phyloP scores from a whole-genome alignment of 805 yeast species.

The Yarrowia sp. region DNA sequence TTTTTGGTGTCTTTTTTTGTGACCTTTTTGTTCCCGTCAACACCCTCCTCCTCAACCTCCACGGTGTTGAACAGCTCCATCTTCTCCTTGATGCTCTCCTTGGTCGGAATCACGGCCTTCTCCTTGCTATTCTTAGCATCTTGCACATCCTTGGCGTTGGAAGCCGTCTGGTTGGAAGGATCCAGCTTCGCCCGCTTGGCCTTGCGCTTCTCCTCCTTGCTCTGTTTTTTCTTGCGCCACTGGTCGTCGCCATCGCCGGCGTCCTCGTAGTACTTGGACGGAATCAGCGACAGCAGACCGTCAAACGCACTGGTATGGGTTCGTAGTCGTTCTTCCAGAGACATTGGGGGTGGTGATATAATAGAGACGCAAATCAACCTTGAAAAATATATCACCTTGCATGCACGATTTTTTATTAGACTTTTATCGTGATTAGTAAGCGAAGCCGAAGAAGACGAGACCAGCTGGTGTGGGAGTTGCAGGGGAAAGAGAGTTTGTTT shows the following conservation, averaged over 20 bases:
- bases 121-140: slow-evolving; percentile 47
- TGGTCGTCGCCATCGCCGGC: slow-evolving; percentile 81
- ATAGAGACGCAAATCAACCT: not conserved
- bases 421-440: not conserved
- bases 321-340: slow-evolving; percentile 47
- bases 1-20: slow-evolving; percentile 23
- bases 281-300: slow-evolving; percentile 86
- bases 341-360: not conserved
- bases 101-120: slow-evolving; percentile 29
- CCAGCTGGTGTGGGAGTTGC: too few relatives aligned
- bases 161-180: slow-evolving; percentile 56
- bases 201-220: slow-evolving; percentile 65
- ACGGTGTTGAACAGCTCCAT: slow-evolving; percentile 48
- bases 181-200: slow-evolving; percentile 77
- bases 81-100: slow-evolving; percentile 34
- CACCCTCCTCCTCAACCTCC: slow-evolving; percentile 40
- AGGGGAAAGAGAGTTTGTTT: too few relatives aligned
- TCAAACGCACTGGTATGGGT: slow-evolving; percentile 65
- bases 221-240: slow-evolving; percentile 85
- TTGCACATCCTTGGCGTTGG: slow-evolving; percentile 50
- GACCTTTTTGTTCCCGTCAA: slow-evolving; percentile 25
- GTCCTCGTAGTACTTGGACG: slow-evolving; percentile 93
- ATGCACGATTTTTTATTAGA: not conserved
- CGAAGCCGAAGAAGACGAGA: too few relatives aligned
- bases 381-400: slow-evolving; percentile 27